These are phyloP conservation scores for Cyclocybe aegerita DNA, from an alignment of 768 basidiomycete species.

Conservation along the genomic window DNA sequence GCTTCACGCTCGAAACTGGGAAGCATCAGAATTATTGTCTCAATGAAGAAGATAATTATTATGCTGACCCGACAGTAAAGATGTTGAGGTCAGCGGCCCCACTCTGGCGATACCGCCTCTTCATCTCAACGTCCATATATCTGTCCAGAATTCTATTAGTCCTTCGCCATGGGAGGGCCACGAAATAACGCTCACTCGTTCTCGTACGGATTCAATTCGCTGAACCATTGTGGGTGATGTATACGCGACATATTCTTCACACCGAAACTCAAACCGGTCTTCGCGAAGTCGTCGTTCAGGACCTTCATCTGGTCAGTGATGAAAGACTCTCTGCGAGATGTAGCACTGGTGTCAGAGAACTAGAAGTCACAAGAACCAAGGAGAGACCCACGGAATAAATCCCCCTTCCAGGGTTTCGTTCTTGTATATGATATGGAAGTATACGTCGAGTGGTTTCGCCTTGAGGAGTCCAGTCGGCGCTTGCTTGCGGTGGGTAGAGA, in stretches of 20 bases:
- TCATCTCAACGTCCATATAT: constrained; percentile 33
- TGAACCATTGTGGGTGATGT: constrained; percentile 38
- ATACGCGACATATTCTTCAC: constrained; percentile 32
- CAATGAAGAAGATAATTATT: background rate
- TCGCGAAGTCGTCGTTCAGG: constrained; percentile 35
- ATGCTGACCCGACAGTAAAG: constrained; percentile 35
- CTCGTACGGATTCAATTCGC: constrained; percentile 34
- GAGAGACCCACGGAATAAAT: no score
- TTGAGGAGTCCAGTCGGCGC: no score
- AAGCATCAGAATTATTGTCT: background rate
- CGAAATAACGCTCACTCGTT: constrained; percentile 17
- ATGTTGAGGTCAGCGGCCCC: constrained; percentile 36
- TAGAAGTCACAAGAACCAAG: no score
- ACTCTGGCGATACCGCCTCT: constrained; percentile 34
- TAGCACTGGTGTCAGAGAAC: no score
- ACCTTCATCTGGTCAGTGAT: constrained; percentile 35
- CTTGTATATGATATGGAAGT: no score
- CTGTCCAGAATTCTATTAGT: background rate
- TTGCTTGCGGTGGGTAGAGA: no score
- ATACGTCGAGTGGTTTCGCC: no score
- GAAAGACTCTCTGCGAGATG: background rate
- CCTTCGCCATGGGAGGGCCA: background rate
- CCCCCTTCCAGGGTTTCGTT: no score
- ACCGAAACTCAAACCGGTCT: constrained; percentile 30
- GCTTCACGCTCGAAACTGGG: constrained; percentile 23